Evolutionary conservation across 495 filamentous ascomycete species (phyloP).

Genomic region (Penicillium arizonense): DNA sequence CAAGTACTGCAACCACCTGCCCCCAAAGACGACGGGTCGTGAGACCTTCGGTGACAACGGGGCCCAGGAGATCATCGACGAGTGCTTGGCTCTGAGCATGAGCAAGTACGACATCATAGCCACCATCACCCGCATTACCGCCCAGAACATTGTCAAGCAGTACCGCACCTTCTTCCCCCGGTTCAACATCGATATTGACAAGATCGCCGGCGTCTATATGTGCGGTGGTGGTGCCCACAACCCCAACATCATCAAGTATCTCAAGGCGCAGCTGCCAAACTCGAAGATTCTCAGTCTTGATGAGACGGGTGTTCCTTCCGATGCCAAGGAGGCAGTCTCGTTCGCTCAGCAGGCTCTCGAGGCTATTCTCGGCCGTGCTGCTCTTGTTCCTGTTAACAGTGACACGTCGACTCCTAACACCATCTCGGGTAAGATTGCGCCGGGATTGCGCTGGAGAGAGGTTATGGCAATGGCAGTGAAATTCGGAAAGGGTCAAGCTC

Average conservation of each 20-base stretch:
- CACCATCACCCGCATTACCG: conserved; percentile 55
- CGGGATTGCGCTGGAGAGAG: conserved; percentile 50
- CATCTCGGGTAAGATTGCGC: conserved; percentile 45
- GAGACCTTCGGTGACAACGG: conserved; percentile 56
- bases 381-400: conserved; percentile 43
- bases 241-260: conserved; percentile 52
- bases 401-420: conserved; percentile 7
- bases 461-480: conserved; percentile 47
- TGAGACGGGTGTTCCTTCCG: conserved; percentile 50
- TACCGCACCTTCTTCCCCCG: conserved; percentile 52
- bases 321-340: conserved; percentile 57
- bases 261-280: conserved; percentile 46
- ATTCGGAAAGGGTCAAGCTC: conserved; percentile 44
- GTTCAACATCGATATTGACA: conserved; percentile 24
- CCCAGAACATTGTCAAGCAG: conserved; percentile 54
- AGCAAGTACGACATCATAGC: conserved; percentile 51
- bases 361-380: conserved; percentile 48
- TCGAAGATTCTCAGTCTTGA: conserved; percentile 53
- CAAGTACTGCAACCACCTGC: conserved; percentile 46
- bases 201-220: conserved; percentile 56
- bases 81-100: conserved; percentile 41
- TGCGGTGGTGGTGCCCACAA: conserved; percentile 58
- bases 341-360: conserved; percentile 60
- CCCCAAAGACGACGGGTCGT: conserved; percentile 58
- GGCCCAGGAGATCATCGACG: conserved; percentile 46